These are phyloP conservation scores for Arthrobotrys musiformis DNA, from an alignment of 2,329 filamentous ascomycete species.

Conservation along the genomic window DNA sequence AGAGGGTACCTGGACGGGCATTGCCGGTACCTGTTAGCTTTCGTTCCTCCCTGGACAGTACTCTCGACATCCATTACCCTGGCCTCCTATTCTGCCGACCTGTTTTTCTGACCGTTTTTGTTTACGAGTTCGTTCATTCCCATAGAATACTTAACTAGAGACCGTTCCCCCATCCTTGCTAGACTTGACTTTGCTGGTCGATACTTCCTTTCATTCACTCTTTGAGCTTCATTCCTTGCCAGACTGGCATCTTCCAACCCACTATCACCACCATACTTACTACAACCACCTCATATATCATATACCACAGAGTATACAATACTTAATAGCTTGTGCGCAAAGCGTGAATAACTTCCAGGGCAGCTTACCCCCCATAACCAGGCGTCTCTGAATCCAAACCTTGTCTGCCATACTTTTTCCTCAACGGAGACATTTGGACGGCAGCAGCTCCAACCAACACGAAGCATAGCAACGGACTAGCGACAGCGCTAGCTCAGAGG, in stretches of 20 bases:
- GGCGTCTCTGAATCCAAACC: background rate
- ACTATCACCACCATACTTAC: background rate
- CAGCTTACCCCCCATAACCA: background rate
- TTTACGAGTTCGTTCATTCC: slow-evolving; percentile 13
- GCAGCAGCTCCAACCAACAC: slow-evolving; percentile 7
- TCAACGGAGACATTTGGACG: slow-evolving; percentile 18
- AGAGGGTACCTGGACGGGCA: slow-evolving; percentile 25
- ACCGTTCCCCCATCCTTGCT: slow-evolving; percentile 9
- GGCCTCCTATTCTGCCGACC: slow-evolving; percentile 35
- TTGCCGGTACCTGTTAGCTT: too few species aligned
- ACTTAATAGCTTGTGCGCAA: background rate
- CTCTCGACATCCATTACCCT: slow-evolving; percentile 28
- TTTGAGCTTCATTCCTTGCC: slow-evolving; percentile 23
- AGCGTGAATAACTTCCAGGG: background rate
- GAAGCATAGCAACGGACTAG: slow-evolving; percentile 17
- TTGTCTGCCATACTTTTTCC: slow-evolving; percentile 1
- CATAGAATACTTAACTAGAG: background rate
- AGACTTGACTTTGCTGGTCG: background rate
- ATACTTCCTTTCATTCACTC: too few species aligned
- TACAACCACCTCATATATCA: too few species aligned
- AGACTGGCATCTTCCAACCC: slow-evolving; percentile 30
- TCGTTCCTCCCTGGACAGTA: too few species aligned
- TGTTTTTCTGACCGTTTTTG: slow-evolving; percentile 24
- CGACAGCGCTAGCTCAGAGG: too few species aligned
- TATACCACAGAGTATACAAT: too few species aligned